Evolutionary conservation across 2,329 filamentous ascomycete genomes (phyloP).

Genomic region (Diaporthe capsici): DNA sequence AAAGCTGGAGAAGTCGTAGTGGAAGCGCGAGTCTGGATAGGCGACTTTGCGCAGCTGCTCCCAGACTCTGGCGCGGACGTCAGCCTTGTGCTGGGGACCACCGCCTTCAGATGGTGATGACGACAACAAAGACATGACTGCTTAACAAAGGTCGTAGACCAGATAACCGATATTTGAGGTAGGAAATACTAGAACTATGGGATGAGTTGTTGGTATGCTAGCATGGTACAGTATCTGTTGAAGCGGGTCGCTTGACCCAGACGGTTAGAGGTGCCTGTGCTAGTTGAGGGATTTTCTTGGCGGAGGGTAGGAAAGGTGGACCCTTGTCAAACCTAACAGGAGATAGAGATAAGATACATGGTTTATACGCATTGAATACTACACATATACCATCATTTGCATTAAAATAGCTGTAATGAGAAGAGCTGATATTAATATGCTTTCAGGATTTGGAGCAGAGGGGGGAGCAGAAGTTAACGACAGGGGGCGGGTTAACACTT

Average conservation of each 20-base stretch:
- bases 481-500: too few species aligned
- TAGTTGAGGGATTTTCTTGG: background rate
- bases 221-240: background rate
- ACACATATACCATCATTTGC: too few species aligned
- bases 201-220: background rate
- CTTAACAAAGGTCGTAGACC: background rate
- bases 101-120: background rate
- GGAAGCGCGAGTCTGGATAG: slow-evolving; percentile 58
- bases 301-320: background rate
- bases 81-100: slow-evolving; percentile 42
- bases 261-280: background rate
- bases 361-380: too few species aligned
- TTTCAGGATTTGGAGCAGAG: too few species aligned
- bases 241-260: background rate
- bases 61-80: slow-evolving; percentile 49
- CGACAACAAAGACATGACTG: slow-evolving; percentile 6
- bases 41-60: slow-evolving; percentile 54
- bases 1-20: slow-evolving; percentile 58
- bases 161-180: background rate
- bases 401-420: too few species aligned
- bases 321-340: background rate
- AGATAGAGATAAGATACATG: background rate
- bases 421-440: too few species aligned
- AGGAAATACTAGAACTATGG: background rate
- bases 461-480: too few species aligned